A percentile compares a stretch with the other conserved stretches of the same genome.
Evolutionary conservation across 2,329 filamentous ascomycete species (phyloP).

Genomic region (Zasmidium cellare): DNA sequence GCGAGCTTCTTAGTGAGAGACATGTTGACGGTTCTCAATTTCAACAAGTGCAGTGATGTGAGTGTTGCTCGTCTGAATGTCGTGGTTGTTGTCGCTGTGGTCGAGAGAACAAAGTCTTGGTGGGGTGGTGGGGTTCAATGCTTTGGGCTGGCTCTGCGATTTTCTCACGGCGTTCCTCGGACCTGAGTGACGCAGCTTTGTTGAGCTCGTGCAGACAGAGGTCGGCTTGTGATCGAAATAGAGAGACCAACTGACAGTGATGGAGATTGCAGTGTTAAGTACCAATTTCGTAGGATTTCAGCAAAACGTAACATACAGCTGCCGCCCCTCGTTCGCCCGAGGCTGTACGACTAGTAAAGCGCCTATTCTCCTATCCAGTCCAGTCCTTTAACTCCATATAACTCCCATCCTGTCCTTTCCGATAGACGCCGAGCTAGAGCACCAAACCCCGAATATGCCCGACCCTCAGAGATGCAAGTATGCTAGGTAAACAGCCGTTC

Average conservation of each 20-base stretch:
- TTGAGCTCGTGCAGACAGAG: not conserved
- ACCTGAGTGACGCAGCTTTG: not conserved
- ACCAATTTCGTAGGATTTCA: not conserved
- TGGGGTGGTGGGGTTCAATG: not conserved
- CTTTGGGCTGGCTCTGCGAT: too few relatives aligned
- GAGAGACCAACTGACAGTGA: not conserved
- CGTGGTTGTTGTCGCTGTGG: not conserved
- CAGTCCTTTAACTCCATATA: not conserved
- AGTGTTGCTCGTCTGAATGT: constrained; percentile 1
- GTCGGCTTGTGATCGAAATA: not conserved
- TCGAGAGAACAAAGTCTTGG: not conserved
- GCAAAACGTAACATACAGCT: not conserved
- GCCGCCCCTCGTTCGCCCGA: not conserved
- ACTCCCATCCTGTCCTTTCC: not conserved
- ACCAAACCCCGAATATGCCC: constrained; percentile 16
- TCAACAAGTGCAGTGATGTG: not conserved
- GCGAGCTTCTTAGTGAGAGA: constrained; percentile 98
- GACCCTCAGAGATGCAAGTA: constrained; percentile 2
- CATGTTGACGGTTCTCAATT: constrained; percentile 59
- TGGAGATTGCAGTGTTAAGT: not conserved
- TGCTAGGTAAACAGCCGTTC: not conserved
- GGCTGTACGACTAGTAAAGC: not conserved
- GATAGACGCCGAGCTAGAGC: constrained; percentile 16
- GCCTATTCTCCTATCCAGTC: not conserved
- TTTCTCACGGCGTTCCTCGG: too few relatives aligned